Evolutionary conservation across 164 flowering plant genomes (phyloP).

Genomic region (Piper betle): DNA sequence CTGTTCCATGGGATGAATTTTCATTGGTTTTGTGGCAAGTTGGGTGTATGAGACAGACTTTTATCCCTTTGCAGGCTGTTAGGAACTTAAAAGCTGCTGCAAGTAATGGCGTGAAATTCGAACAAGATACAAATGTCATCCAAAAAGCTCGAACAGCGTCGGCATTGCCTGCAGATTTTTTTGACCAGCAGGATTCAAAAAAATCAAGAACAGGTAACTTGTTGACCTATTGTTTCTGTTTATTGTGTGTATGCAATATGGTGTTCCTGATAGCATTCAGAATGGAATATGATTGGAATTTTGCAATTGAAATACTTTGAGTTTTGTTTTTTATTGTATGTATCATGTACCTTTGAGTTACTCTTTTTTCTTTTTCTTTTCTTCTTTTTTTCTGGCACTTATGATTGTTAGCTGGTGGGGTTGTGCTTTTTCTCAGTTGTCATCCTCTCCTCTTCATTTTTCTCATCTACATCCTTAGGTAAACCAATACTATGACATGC

Average conservation of each 20-base stretch:
- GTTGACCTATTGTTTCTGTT: background rate
- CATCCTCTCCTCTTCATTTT: too few relatives aligned
- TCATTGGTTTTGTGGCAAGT: background rate
- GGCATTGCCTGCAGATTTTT: slow-evolving; percentile 54
- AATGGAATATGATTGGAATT: background rate
- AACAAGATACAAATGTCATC: slow-evolving; percentile 9
- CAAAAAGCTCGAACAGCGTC: slow-evolving; percentile 26
- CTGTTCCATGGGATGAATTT: too few relatives aligned
- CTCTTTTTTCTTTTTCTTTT: background rate
- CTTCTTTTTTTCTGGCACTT: too few relatives aligned
- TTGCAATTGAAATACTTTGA: background rate
- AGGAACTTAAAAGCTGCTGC: slow-evolving; percentile 53
- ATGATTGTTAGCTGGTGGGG: too few relatives aligned
- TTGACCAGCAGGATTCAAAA: slow-evolving; percentile 45
- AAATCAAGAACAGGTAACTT: slow-evolving; percentile 40
- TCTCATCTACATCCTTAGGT: too few relatives aligned
- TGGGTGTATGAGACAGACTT: background rate
- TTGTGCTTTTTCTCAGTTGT: too few relatives aligned
- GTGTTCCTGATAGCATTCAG: background rate
- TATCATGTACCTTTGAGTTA: background rate
- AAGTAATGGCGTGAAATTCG: slow-evolving; percentile 17
- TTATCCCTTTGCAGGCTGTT: slow-evolving; percentile 45
- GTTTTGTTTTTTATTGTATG: background rate
- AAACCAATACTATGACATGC: too few relatives aligned
- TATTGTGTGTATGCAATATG: background rate